These are phyloP conservation scores for Vickermania ingenoplastis DNA, from an alignment of 208 protist genomes.

Conservation along the genomic window DNA sequence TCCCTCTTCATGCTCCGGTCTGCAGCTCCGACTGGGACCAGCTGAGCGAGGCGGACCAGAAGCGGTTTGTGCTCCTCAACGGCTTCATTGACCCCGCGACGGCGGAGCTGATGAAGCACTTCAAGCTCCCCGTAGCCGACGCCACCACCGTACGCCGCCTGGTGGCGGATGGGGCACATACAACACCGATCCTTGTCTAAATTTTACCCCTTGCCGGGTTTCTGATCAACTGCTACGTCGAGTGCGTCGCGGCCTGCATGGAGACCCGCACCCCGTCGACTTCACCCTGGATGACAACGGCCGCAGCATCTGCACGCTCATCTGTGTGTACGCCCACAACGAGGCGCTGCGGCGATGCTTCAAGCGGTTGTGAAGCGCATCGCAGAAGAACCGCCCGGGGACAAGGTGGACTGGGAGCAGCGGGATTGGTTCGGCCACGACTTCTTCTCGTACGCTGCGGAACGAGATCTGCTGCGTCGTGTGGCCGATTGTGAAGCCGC, in stretches of 20 bases:
- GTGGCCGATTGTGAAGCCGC: neutral
- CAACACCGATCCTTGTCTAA: neutral
- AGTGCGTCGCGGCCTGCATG: neutral
- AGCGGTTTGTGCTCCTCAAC: slow-evolving; percentile 19
- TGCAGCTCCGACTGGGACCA: slow-evolving; percentile 31
- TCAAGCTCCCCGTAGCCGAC: slow-evolving; percentile 19
- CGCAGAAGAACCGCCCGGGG: slow-evolving; percentile 13
- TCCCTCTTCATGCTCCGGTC: slow-evolving; percentile 35
- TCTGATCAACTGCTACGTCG: neutral
- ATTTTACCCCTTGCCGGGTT: neutral
- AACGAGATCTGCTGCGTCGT: neutral
- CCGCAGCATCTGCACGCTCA: slow-evolving; percentile 10
- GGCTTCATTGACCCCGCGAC: slow-evolving; percentile 21
- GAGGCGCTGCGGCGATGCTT: neutral
- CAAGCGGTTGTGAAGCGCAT: neutral
- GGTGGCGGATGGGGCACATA: neutral
- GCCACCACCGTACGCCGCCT: neutral
- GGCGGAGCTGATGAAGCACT: slow-evolving; percentile 33
- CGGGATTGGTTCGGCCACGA: neutral
- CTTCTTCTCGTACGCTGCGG: neutral
- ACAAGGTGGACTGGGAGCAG: neutral
- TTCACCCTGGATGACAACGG: neutral
- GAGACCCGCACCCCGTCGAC: neutral
- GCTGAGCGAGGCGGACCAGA: slow-evolving; percentile 18
- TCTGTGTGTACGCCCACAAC: slow-evolving; percentile 25